Evolutionary conservation across 2,329 filamentous ascomycete genomes (phyloP).

Genomic region (Didymella segeticola): DNA sequence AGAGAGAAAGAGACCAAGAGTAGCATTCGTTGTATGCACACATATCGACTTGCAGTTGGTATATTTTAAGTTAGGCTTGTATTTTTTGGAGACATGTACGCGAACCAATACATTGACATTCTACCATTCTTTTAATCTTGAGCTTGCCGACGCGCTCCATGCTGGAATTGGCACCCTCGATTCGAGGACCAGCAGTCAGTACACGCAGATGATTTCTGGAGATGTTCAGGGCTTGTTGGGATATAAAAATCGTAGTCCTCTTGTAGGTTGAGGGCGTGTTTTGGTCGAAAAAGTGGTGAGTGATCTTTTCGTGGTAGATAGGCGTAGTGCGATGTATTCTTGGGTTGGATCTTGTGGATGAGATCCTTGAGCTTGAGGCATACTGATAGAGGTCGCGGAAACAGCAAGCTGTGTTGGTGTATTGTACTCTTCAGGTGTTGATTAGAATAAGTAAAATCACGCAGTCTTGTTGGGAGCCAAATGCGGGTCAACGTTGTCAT

Average conservation of each 20-base stretch:
- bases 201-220: slow-evolving; percentile 15
- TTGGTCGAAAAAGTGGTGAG: not conserved
- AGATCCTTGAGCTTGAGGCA: not conserved
- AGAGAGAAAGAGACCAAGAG: not conserved
- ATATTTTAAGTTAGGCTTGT: slow-evolving; percentile 23
- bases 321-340: not conserved
- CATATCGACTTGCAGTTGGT: slow-evolving; percentile 17
- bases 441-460: not conserved
- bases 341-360: not conserved
- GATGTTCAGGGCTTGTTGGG: slow-evolving; percentile 19
- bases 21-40: slow-evolving; percentile 23
- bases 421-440: not conserved
- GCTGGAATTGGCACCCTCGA: too few species aligned
- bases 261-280: not conserved
- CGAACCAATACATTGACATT: slow-evolving; percentile 25
- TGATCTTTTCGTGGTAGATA: not conserved
- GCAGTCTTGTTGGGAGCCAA: not conserved
- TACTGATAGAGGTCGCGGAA: not conserved
- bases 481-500: not conserved
- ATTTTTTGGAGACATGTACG: slow-evolving; percentile 30
- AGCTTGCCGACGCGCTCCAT: not conserved
- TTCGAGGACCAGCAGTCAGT: too few species aligned
- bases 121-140: not conserved
- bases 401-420: not conserved
- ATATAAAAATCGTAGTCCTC: slow-evolving; percentile 9